These are phyloP conservation scores for Sideroxylon spinosum DNA, from an alignment of 179 eudicot genomes.

Conservation along the genomic window DNA sequence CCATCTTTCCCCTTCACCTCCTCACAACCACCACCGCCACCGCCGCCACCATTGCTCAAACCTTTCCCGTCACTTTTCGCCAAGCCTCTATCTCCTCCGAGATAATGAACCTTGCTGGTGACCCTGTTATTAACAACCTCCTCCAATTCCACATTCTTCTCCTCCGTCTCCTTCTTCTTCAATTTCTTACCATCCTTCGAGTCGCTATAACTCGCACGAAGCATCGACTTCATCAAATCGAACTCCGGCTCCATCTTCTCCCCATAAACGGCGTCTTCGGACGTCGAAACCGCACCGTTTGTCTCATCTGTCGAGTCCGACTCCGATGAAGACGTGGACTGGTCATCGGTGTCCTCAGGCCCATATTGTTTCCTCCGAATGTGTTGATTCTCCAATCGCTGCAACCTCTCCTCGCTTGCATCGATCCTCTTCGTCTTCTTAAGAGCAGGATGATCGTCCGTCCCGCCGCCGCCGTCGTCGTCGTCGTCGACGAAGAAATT, in stretches of 20 bases:
- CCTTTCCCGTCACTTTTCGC: conserved; percentile 10
- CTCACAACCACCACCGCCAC: conserved; percentile 18
- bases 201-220: conserved; percentile 42
- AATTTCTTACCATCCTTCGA: conserved; percentile 14
- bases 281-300: conserved; percentile 39
- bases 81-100: conserved; percentile 18
- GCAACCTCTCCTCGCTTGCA: conserved; percentile 32
- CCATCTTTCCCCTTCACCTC: conserved; percentile 39
- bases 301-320: conserved; percentile 17
- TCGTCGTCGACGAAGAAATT: conserved; percentile 8
- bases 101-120: conserved; percentile 15
- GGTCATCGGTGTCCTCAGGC: not conserved
- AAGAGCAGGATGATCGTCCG: conserved; percentile 16
- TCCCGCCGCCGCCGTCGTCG: conserved; percentile 7
- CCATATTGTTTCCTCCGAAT: conserved; percentile 10
- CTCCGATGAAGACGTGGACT: conserved; percentile 15
- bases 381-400: conserved; percentile 27
- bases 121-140: conserved; percentile 21
- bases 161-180: conserved; percentile 17
- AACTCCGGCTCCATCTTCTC: conserved; percentile 56
- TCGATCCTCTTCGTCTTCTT: conserved; percentile 32
- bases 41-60: conserved; percentile 18
- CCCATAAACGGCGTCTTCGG: conserved; percentile 56
- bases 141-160: conserved; percentile 47
- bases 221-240: conserved; percentile 67